Base-by-base conservation (phyloP, 345 rosid species). In the Syzygium jambos region DNA sequence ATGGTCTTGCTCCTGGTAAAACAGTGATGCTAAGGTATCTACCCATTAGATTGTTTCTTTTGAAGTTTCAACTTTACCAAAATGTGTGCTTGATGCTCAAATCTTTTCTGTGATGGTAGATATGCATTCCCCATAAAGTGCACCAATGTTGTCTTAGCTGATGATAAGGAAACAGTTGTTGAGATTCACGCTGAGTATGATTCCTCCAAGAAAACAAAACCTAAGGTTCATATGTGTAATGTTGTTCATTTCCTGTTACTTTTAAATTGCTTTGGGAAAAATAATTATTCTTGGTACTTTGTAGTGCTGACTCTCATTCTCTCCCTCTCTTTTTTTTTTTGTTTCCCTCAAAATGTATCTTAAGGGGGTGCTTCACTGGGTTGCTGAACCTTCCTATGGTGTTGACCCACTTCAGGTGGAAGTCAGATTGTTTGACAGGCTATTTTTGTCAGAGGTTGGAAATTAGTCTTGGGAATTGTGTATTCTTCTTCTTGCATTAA, bases 301-400 rank as follows among this genome's bases (percentile, higher is more conserved):
- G 52, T 84, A 16, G 49, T 56, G 43, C 41, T n/a, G 52, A 87
- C 85, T 21, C 29, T 78, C 27, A 27, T 53, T 10, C 54, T 86
- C 21, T 63, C 7, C 46, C 46, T 61, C 23, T 25, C 13, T 43
- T 30, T 85, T 73, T 84, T 55, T 43, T 43, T 30, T 85, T 73
- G 78, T 55, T 43, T 12, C 53, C 7, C 27, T 29, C 13, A 49
- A 13, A 77, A n/a, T 30, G n/a, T 11, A 78, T 55, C 55, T 54
- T 55, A 57, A 96, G 99, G 99, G 99, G 68, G 98, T 96, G 90
- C 96, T 96, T 84, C 99, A 98, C 88, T 98, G 99, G 99, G 98
- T 98, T 51, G 89, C 97, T 91, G 95, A 93, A 89, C 90, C 98
- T 84, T 93, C 94, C 29, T 89, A 93, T 1, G 98, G 97, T 86